Evolutionary conservation across 1,284 basidiomycete genomes (phyloP), one percentile per base, ranked within the genome.

Genomic region (Cerioporus squamosus): DNA sequence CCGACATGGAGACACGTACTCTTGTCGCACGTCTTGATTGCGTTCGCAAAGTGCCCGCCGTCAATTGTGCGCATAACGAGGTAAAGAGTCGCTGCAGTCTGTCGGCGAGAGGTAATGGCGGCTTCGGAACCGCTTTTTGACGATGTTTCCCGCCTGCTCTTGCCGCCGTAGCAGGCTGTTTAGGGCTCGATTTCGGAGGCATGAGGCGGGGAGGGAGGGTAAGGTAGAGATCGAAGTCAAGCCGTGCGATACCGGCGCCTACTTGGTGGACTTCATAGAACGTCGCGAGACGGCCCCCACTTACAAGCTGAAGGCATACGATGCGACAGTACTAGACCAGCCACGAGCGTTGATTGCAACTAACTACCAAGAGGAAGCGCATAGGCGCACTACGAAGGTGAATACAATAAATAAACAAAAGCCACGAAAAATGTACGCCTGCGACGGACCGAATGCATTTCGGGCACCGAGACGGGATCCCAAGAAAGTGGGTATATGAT

Each of bases 11-110:
- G 6, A n/a, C 8, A 82, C 85, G 64, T 68, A 92, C 93, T 91
- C 78, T 93, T 93, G 76, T 93, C 90, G 79, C 92, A 94, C 61
- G 93, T 94, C 82, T 89, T 93, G 70, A 93, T 81, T 29, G 92
- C 91, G 71, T 91, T 93, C 56, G 78, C 76, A 70, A 91, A 88
- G 74, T 93, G 87, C 2, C 88, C 90, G 33, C 90, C 91, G 64
- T 95, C 91, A 66, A 94, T 86, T 95, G 93, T 22, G 91, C 89
- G 69, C 86, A 87, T 20, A 95, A 76, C 49, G 91, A 90, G 52
- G 83, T 85, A 74, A 93, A 94, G 51, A 93, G 78, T 44, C 85
- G 83, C 66, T 86, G 89, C 52, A 91, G 72, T 52, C 84, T 79
- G 64, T 93, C 91, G 23, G 81, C 74, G 5, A 79, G 66, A 0